A percentile compares a stretch with the other conserved stretches of the same genome.
phyloP scores from a whole-genome alignment of 257 asterid species.

The Solanum medicagineum region DNA sequence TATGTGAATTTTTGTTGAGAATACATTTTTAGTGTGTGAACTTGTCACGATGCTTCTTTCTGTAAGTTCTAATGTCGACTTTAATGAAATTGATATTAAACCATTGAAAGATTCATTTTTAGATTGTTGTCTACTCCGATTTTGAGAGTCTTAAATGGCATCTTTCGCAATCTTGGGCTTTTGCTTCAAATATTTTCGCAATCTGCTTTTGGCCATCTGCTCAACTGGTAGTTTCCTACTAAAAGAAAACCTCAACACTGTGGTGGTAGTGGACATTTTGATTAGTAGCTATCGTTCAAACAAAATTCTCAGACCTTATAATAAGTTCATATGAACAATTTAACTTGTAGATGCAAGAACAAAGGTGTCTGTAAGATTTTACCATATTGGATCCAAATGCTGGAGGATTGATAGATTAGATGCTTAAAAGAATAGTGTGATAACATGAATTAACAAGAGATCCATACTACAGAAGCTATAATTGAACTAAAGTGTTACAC shows the following conservation, averaged over 20 bases:
- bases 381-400: background rate
- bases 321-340: background rate
- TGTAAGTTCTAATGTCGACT: no score
- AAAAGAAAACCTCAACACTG: no score
- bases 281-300: background rate
- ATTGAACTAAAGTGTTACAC: no score
- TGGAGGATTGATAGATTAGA: background rate
- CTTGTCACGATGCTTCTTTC: no score
- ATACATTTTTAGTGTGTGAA: no score
- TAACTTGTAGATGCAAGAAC: background rate
- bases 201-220: constrained; percentile 25
- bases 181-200: constrained; percentile 37
- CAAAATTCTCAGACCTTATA: background rate
- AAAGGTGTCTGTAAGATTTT: background rate
- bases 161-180: constrained; percentile 36
- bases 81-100: background rate
- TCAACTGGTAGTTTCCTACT: background rate
- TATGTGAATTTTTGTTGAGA: no score
- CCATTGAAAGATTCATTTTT: constrained; percentile 16
- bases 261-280: background rate
- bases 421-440: no score
- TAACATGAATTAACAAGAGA: no score
- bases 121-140: constrained; percentile 1
- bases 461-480: no score
- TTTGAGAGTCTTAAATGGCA: constrained; percentile 39